Base-by-base conservation (phyloP, 148 eudicot genomes). In the Vaccinium macrocarpon region DNA sequence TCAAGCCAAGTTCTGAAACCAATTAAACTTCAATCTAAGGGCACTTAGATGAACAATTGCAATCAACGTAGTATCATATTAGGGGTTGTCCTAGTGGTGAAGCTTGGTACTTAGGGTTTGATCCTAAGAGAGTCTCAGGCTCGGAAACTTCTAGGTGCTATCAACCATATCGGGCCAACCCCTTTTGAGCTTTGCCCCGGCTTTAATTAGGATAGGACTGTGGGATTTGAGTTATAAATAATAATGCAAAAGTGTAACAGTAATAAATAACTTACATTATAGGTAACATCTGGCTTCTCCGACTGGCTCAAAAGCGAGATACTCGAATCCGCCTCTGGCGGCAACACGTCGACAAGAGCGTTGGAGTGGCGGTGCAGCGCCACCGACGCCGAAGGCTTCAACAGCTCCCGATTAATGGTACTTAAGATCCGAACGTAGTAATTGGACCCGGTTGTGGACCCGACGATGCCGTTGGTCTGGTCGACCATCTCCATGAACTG, bases 401-500 rank as follows among this genome's bases (percentile, higher is more conserved):
- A 87, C 42, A 90, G 82, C 84, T 95, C 98, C 1, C 97, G 86
- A 78, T 95, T 94, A n/a, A 95, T 92, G 0, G 98, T 95, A 66
- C 97, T 94, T 4, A 95, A 57, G 55, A 95, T 95, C 85, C 98
- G 84, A 0, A 93, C 98, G 78, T 93, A 93, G 82, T 95, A 95
- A 88, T 95, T 95, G 21, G 95, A 92, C 0, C 98, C 98, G 8
- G 98, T 95, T 3, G 98, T 95, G 0, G 95, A 92, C 8, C 98
- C 98, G 6, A 95, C 98, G 12, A 95, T 95, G 1, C 95, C 98
- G 82, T 92, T 95, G 77, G 85, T 86, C 90, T 59, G 80, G 77
- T 93, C 95, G 9, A 95, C 90, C 98, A 95, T 95, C 91, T 95
- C 98, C 98, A 95, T 95, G 88, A 95, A 95, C 87, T 95, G 98